Base-by-base conservation (phyloP, 768 basidiomycete species). In the Hysterangium stoloniferum region DNA sequence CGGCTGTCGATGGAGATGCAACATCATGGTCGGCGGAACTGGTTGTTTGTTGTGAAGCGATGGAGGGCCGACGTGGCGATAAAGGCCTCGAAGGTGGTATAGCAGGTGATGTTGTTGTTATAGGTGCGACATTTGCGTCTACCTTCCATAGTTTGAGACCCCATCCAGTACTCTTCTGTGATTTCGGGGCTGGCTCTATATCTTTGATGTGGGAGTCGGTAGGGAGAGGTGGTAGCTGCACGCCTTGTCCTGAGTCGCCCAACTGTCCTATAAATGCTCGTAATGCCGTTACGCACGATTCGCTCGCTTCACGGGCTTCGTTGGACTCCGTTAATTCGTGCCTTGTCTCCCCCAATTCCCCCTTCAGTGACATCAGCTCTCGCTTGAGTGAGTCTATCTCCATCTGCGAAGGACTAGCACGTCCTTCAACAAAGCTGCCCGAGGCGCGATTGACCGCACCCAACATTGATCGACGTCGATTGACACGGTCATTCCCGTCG, bases 221-320 rank as follows among this genome's bases (percentile, higher is more conserved):
- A 13, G 60, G 60, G 4, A 61, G 50, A 5, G 60, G 60, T 34
- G 60, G 60, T 12, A 61, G 34, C 32, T 43, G 41, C 15, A 61
- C 58, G 17, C 46, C 31, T 1, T 35, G n/a, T 20, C 32, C 48
- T 17, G 57, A 43, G n/a, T 49, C 71, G 51, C 80, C 79, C 62
- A 83, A 80, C 56, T 87, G 80, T 19, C 77, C 78, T 56, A 90
- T 89, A 61, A 86, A 97, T 52, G 81, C 84, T 32, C 92, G 75
- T 36, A 98, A 70, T 0, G 86, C 88, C 48, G 78, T 80, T 56
- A 87, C 80, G 62, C 90, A 93, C 1, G 77, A 77, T 57, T 97
- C 92, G 31, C 86, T 88, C 3, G 94, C 94, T 60, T 90, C 82
- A 42, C 81, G 74, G 2, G 88, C 90, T 65, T 97, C 94, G 54